These are phyloP conservation scores for Coemansia sp. DNA, from an alignment of 192 early-diverging fungal genomes.

Conservation along the genomic window DNA sequence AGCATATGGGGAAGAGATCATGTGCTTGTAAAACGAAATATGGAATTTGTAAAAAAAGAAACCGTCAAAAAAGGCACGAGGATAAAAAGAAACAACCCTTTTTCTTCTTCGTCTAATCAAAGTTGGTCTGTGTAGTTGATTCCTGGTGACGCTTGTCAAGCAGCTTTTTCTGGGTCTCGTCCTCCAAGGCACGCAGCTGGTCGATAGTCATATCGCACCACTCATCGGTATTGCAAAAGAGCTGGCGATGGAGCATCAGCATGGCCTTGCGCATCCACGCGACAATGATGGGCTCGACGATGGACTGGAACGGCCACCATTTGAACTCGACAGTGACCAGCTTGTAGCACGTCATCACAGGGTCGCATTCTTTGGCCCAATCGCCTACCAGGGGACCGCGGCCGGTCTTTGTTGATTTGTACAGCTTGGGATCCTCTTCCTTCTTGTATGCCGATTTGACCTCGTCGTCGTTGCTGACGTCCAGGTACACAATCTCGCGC, in stretches of 20 bases:
- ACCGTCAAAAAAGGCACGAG: no score
- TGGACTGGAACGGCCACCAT: conserved; percentile 70
- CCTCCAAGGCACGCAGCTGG: conserved; percentile 67
- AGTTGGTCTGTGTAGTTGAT: conserved; percentile 33
- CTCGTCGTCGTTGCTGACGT: conserved; percentile 67
- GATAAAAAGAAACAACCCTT: no score
- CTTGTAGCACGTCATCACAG: conserved; percentile 85
- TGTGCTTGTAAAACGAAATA: neutral
- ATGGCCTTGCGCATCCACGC: conserved; percentile 61
- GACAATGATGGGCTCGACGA: conserved; percentile 69
- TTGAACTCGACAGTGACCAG: conserved; percentile 77
- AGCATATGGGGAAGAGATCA: neutral
- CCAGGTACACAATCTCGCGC: conserved; percentile 67
- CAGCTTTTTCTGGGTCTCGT: conserved; percentile 66
- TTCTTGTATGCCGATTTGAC: conserved; percentile 59
- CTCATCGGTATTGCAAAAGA: conserved; percentile 76
- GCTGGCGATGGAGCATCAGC: conserved; percentile 72
- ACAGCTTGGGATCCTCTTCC: conserved; percentile 68
- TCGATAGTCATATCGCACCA: conserved; percentile 81
- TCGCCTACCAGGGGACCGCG: conserved; percentile 66
- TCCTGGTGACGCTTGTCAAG: conserved; percentile 56
- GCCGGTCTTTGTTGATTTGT: conserved; percentile 65
- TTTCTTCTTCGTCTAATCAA: conserved; percentile 16
- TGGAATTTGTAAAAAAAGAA: neutral
- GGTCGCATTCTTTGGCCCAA: conserved; percentile 68